Percentiles rank a stretch among this genome's conserved stretches.
Evolutionary conservation across 1,284 basidiomycete genomes (phyloP).

Genomic region (Phellopilus nigrolimitatus): DNA sequence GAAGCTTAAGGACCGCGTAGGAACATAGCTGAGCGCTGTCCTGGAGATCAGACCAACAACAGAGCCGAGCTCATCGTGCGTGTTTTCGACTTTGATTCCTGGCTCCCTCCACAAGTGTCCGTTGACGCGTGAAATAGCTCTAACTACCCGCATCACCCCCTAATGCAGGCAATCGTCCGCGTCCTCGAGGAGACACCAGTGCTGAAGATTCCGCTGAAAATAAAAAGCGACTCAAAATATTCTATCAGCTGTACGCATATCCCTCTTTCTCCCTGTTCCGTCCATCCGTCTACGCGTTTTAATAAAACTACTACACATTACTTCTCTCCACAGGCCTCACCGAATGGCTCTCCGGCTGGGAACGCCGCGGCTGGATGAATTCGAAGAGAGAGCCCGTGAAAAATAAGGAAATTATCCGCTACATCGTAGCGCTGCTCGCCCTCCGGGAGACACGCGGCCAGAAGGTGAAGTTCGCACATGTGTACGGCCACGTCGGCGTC

Average conservation of each 20-base stretch:
- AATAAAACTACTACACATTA: neutral
- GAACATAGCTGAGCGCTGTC: constrained; percentile 73
- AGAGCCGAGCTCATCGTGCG: constrained; percentile 78
- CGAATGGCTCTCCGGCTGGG: constrained; percentile 65
- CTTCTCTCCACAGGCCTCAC: constrained; percentile 50
- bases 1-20: constrained; percentile 34
- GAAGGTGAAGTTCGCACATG: constrained; percentile 53
- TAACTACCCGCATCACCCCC: neutral
- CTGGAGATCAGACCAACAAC: constrained; percentile 85
- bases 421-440: constrained; percentile 51
- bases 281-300: neutral
- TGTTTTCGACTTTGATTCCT: constrained; percentile 14
- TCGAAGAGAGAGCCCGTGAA: constrained; percentile 50
- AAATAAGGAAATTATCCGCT: constrained; percentile 61
- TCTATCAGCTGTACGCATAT: constrained; percentile 56
- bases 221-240: constrained; percentile 76
- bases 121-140: neutral
- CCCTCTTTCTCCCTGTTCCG: too few relatives aligned
- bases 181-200: constrained; percentile 61
- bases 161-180: constrained; percentile 64
- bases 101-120: neutral
- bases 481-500: constrained; percentile 67
- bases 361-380: constrained; percentile 44
- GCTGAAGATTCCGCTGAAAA: constrained; percentile 50
- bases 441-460: constrained; percentile 46